Evolutionary conservation across 306 rosid species (phyloP), one percentile per base, ranked within the genome.

Genomic region (Geum urbanum): DNA sequence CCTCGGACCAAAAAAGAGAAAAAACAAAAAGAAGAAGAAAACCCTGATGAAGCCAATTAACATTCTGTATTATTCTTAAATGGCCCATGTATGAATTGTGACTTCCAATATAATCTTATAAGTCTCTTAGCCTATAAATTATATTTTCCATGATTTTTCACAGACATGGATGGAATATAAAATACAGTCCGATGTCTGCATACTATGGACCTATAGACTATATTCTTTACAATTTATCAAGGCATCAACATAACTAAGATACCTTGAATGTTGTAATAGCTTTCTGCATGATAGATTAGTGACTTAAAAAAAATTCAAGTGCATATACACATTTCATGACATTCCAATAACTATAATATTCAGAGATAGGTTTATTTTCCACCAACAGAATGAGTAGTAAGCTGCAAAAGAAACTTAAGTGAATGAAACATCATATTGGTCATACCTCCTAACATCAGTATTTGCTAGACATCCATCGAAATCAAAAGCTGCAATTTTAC

Each of bases 401-500:
- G n/a, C 22, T 51, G 9, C 20, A 51, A 51, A 6, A 2, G 20
- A 16, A 51, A 51, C 22, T 51, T 1, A 51, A 14, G 56, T 51
- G 59, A 60, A 39, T 50, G 15, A 37, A 43, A 19, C 51, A 63
- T 52, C 9, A 44, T 22, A 76, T n/a, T 19, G 53, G 41, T 58
- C 66, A 68, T 70, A 88, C 98, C 73, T 88, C 14, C 62, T 81
- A 71, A 92, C 87, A 37, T 72, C 76, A 70, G 97, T 92, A 8
- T 83, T 86, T 37, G 91, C 98, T 40, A 92, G 92, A 68, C 96
- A 90, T 57, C 97, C 96, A 81, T 92, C 96, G 76, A 92, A 92
- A 88, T 92, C 98, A 86, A 92, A 92, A 72, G 98, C 98, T 13
- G 96, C 98, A 75, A 92, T 85, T 86, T 92, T 92, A 71, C 83